Percentiles rank a stretch among this genome's conserved stretches.
phyloP scores from a whole-genome alignment of 2,329 filamentous ascomycete species.

The Aureobasidium lini region DNA sequence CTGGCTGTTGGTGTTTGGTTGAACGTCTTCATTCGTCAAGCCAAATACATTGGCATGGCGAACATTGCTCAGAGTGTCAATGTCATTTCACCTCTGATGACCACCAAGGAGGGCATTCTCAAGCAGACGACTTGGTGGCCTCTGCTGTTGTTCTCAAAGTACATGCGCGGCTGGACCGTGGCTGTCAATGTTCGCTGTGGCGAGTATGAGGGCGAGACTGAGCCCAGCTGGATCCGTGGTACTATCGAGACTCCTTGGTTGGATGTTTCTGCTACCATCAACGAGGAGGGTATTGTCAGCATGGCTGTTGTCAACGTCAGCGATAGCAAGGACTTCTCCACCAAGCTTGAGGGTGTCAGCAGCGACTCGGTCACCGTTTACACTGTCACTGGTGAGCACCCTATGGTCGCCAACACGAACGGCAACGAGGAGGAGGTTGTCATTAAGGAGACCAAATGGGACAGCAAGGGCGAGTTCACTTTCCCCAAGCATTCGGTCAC shows the following conservation, averaged over 20 bases:
- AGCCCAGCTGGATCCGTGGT: constrained; percentile 57
- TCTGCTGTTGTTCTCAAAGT: constrained; percentile 58
- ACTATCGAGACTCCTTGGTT: constrained; percentile 63
- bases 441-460: constrained; percentile 55
- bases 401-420: constrained; percentile 55
- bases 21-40: constrained; percentile 69
- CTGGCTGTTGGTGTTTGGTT: constrained; percentile 68
- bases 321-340: constrained; percentile 52
- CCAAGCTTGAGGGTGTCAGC: constrained; percentile 50
- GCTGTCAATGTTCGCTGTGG: constrained; percentile 56
- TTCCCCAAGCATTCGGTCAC: constrained; percentile 48
- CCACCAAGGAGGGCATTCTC: constrained; percentile 53
- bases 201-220: constrained; percentile 60
- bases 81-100: constrained; percentile 72
- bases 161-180: constrained; percentile 67
- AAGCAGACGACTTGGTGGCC: constrained; percentile 74
- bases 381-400: constrained; percentile 51
- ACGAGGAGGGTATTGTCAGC: constrained; percentile 53
- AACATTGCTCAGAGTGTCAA: constrained; percentile 74
- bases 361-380: constrained; percentile 51
- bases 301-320: constrained; percentile 67
- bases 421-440: constrained; percentile 56
- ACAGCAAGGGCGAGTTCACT: constrained; percentile 52
- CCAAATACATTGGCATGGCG: constrained; percentile 65
- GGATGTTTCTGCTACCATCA: constrained; percentile 57